Evolutionary conservation across 306 rosid species (phyloP), one percentile per base, ranked within the genome.

Genomic region (Fragaria ananassa): DNA sequence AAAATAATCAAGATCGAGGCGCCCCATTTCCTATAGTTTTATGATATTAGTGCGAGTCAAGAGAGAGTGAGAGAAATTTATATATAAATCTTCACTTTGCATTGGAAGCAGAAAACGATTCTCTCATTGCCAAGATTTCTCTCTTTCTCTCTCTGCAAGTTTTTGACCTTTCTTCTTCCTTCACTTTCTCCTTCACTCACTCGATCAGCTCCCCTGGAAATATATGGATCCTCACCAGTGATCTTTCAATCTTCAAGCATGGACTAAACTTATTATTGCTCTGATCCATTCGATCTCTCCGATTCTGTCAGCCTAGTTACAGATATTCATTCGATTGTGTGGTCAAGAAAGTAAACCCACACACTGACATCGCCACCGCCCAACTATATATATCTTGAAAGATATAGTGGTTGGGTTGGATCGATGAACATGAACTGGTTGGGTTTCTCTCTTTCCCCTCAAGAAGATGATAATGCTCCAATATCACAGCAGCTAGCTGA

Each of bases 391-490:
- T 37, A 42, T 62, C 68, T 62, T 34, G 42, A 15, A 31, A 31
- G 8, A 34, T 62, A 10, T 29, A 29, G 68, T 34, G 44, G 10
- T 4, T 42, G 12, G 46, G 11, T 42, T 14, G 42, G 44, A 63
- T 63, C 68, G 68, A 64, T 64, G 69, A 64, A 64, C 15, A 91
- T 93, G 91, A 93, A 91, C 83, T 93, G 95, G 96, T 57, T 93
- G 76, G 96, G 98, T 44, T 93, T 93, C 76, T 93, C 98, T 84
- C 93, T 93, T 31, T 93, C 98, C 4, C 81, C 96, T 60, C 98
- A 86, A 83, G 91, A 88, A 76, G 85, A 76, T 0, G 42, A 25
- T 42, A 80, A 63, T 34, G 46, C 85, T 18, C 17, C 85, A 2
- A 77, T 80, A 46, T 83, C 89, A 29, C 42, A 78, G 7, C 69